Conservation (phyloP, 1,284 basidiomycete species). For the Mycosarcoma mackinlayi region DNA sequence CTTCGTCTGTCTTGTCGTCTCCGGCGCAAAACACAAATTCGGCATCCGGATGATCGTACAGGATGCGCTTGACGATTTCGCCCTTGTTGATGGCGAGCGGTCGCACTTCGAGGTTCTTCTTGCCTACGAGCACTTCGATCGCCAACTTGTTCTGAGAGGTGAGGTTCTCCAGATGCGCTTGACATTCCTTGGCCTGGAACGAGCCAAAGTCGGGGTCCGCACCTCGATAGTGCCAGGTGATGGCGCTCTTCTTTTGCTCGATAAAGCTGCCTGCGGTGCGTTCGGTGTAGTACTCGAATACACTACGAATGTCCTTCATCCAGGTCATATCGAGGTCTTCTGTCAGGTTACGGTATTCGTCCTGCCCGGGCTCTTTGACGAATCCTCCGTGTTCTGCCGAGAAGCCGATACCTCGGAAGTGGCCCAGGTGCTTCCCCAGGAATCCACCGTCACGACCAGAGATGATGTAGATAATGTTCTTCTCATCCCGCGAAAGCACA, state of each 20-base stretch:
- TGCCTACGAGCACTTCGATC: constrained; percentile 74
- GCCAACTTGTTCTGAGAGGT: constrained; percentile 63
- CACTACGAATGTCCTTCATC: constrained; percentile 94
- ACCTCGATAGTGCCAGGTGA: constrained; percentile 97
- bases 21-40: constrained; percentile 97
- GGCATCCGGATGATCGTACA: constrained; percentile 90
- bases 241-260: constrained; percentile 94
- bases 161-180: constrained; percentile 91
- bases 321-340: constrained; percentile 93
- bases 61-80: constrained; percentile 92
- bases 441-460: constrained; percentile 95
- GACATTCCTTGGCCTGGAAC: constrained; percentile 80
- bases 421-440: constrained; percentile 89
- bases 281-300: constrained; percentile 96
- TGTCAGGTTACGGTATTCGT: constrained; percentile 89
- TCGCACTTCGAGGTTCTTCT: constrained; percentile 97
- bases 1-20: constrained; percentile 85
- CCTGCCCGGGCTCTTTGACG: constrained; percentile 77
- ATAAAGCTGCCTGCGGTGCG: constrained; percentile 93
- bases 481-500: constrained; percentile 79
- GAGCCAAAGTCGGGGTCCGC: constrained; percentile 92
- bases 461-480: constrained; percentile 95
- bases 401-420: constrained; percentile 85
- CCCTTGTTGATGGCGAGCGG: constrained; percentile 97
- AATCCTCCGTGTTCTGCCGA: constrained; percentile 97